A percentile compares a stretch with the other conserved stretches of the same genome.
Evolutionary conservation across 306 rosid species (phyloP).

Genomic region (Ammopiptanthus mongolicus): DNA sequence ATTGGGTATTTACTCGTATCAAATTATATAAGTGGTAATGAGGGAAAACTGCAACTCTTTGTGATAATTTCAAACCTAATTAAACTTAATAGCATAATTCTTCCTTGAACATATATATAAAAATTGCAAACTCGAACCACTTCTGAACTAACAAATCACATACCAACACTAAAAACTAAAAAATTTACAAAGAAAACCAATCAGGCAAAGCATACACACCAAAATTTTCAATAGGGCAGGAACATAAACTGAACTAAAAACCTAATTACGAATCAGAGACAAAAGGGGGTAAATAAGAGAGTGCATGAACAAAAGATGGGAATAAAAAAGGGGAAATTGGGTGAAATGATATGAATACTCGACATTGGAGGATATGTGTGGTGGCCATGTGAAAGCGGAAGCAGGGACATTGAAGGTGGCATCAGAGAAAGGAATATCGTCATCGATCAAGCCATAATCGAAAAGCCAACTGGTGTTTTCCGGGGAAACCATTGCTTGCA

Average conservation of each 20-base stretch:
- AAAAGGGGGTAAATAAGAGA: not conserved
- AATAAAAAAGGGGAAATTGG: not conserved
- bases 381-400: conserved; percentile 68
- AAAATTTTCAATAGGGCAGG: not conserved
- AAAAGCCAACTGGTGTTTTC: conserved; percentile 86
- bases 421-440: conserved; percentile 61
- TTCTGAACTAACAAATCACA: not conserved
- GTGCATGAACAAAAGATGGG: not conserved
- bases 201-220: not conserved
- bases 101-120: not conserved
- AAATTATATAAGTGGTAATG: no score
- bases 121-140: not conserved
- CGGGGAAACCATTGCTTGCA: conserved; percentile 63
- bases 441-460: conserved; percentile 77
- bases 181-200: not conserved
- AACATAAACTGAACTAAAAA: not conserved
- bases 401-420: conserved; percentile 45
- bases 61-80: not conserved
- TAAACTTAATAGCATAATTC: not conserved
- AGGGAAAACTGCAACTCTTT: not conserved
- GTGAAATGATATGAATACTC: conserved; percentile 35
- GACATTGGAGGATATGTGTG: conserved; percentile 37
- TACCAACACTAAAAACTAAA: not conserved
- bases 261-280: conserved; percentile 15
- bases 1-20: no score